Evolutionary conservation across 257 asterid species (phyloP).

Genomic region (Avicennia marina): DNA sequence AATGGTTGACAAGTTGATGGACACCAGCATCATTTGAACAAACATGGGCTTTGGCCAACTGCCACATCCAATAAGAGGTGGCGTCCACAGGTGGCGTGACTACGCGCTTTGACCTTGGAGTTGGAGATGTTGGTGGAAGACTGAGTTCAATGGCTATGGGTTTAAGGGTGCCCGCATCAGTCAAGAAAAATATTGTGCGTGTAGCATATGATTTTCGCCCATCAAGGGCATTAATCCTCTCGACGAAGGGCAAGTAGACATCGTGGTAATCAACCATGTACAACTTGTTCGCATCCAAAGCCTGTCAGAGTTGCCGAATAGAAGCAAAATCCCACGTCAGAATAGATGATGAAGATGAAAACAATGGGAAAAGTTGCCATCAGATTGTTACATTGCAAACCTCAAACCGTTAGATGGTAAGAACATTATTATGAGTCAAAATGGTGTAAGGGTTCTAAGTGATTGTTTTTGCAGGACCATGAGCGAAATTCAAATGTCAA

Average conservation of each 20-base stretch:
- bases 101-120: conserved; percentile 51
- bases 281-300: conserved; percentile 65
- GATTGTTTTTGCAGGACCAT: too few species aligned
- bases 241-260: conserved; percentile 74
- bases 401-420: background rate
- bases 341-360: too few species aligned
- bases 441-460: too few species aligned
- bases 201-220: conserved; percentile 92
- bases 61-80: conserved; percentile 83
- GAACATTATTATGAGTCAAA: background rate
- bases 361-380: too few species aligned
- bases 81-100: conserved; percentile 77
- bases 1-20: conserved; percentile 94
- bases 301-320: conserved; percentile 37
- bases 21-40: conserved; percentile 98
- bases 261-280: conserved; percentile 84
- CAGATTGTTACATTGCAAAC: too few species aligned
- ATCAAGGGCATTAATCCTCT: conserved; percentile 73
- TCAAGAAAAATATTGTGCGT: conserved; percentile 70
- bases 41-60: conserved; percentile 86
- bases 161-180: conserved; percentile 67
- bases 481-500: too few species aligned
- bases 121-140: conserved; percentile 55
- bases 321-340: background rate
- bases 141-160: conserved; percentile 89